Conservation (phyloP, 2,329 filamentous ascomycete species). For the Paracoccidioides brasiliensis region DNA sequence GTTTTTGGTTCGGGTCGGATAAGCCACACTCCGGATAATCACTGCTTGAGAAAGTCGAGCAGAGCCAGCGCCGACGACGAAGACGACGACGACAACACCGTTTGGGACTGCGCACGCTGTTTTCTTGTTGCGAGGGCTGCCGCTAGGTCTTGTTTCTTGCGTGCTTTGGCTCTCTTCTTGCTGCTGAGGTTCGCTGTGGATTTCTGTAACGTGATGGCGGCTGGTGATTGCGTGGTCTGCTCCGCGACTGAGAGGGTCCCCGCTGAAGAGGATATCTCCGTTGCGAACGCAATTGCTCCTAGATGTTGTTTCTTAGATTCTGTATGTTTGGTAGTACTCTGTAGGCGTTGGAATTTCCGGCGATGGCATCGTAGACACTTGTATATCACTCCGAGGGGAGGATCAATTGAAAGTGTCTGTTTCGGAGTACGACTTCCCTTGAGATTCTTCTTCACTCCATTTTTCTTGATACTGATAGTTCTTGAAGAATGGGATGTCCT, state of each 20-base stretch:
- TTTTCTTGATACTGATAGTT: conserved; percentile 12
- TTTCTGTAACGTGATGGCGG: conserved; percentile 8
- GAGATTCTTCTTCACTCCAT: neutral
- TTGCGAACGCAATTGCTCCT: conserved; percentile 6
- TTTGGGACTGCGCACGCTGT: conserved; percentile 11
- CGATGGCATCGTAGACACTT: conserved; percentile 27
- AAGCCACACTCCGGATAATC: conserved; percentile 3
- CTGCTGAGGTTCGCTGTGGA: conserved; percentile 34
- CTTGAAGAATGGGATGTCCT: conserved; percentile 21
- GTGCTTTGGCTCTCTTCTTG: conserved; percentile 43
- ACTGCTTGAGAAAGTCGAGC: conserved; percentile 41
- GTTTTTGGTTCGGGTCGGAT: conserved; percentile 13
- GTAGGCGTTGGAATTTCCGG: conserved; percentile 19
- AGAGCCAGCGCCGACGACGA: conserved; percentile 32
- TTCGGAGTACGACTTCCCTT: neutral
- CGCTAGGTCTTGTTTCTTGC: conserved; percentile 42
- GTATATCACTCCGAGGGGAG: conserved; percentile 16
- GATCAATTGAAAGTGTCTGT: neutral
- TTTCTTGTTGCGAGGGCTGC: conserved; percentile 37
- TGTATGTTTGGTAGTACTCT: conserved; percentile 10
- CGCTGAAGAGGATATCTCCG: conserved; percentile 1
- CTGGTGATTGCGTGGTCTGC: neutral
- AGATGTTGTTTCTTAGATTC: conserved; percentile 8
- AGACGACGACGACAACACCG: conserved; percentile 18
- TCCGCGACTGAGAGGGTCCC: neutral